Percentiles rank a stretch among this genome's conserved stretches.
Conservation (phyloP, 108 stramenopile species). For the Heterococcus sp. region DNA sequence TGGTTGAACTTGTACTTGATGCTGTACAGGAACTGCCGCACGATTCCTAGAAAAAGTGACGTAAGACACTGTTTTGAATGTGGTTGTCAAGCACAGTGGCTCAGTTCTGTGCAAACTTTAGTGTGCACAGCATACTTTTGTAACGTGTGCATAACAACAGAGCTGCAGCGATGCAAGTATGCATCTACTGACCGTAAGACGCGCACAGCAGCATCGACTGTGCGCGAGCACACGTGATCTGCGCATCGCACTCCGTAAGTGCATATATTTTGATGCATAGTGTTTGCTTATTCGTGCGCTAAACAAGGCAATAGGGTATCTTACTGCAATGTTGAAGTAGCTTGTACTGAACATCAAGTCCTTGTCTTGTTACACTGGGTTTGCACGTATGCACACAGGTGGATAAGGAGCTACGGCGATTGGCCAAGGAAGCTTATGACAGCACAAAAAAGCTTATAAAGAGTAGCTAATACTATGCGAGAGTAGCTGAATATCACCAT, state of each 20-base stretch:
- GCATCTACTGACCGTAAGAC: no score
- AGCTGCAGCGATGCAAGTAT: no score
- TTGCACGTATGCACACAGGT: background rate
- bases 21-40: background rate
- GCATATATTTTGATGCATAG: background rate
- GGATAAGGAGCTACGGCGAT: conserved; percentile 21
- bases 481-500: no score
- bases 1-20: background rate
- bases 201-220: no score
- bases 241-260: background rate
- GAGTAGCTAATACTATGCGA: no score
- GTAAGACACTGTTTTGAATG: background rate
- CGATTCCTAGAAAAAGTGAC: background rate
- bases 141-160: no score
- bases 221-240: no score
- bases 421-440: conserved; percentile 39
- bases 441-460: no score
- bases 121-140: no score
- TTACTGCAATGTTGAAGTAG: background rate
- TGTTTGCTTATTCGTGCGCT: background rate
- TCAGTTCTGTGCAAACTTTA: no score
- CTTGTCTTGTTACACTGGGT: background rate
- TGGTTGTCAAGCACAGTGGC: background rate
- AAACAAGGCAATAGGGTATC: background rate
- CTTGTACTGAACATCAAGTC: background rate